Evolutionary conservation across 2,329 filamentous ascomycete genomes (phyloP).

Genomic region (Penicillium sp.): DNA sequence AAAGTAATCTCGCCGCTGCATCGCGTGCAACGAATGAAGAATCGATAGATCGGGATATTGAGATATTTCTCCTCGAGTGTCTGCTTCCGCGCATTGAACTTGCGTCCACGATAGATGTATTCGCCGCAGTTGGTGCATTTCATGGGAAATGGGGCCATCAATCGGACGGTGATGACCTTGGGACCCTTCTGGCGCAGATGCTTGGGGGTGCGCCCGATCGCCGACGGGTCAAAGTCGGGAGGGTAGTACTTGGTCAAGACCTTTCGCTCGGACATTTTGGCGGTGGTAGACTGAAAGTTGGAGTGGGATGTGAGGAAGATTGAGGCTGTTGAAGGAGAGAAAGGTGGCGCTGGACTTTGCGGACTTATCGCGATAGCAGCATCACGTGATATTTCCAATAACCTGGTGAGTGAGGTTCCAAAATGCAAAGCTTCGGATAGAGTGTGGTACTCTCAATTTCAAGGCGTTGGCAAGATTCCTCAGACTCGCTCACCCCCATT

Average conservation of each 20-base stretch:
- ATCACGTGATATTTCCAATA: background rate
- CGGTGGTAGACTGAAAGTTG: background rate
- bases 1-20: constrained; percentile 89
- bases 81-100: constrained; percentile 95
- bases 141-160: constrained; percentile 89
- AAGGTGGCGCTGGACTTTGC: constrained; percentile 1
- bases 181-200: constrained; percentile 65
- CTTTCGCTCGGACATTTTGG: constrained; percentile 81
- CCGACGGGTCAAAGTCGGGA: constrained; percentile 85
- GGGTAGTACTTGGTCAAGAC: constrained; percentile 65
- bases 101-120: constrained; percentile 89
- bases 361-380: background rate
- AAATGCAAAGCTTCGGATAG: background rate
- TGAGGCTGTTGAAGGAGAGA: background rate
- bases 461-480: background rate
- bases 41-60: constrained; percentile 81
- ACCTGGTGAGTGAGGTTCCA: background rate
- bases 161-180: constrained; percentile 79
- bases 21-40: constrained; percentile 87
- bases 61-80: constrained; percentile 90
- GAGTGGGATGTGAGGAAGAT: background rate
- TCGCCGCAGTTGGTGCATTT: constrained; percentile 65
- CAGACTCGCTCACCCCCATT: background rate
- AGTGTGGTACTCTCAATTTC: background rate
- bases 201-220: constrained; percentile 68